A percentile compares a stretch with the other conserved stretches of the same genome.
These are phyloP conservation scores for Nannochloropsis gaditana DNA, from an alignment of 108 stramenopile genomes.

Conservation along the genomic window DNA sequence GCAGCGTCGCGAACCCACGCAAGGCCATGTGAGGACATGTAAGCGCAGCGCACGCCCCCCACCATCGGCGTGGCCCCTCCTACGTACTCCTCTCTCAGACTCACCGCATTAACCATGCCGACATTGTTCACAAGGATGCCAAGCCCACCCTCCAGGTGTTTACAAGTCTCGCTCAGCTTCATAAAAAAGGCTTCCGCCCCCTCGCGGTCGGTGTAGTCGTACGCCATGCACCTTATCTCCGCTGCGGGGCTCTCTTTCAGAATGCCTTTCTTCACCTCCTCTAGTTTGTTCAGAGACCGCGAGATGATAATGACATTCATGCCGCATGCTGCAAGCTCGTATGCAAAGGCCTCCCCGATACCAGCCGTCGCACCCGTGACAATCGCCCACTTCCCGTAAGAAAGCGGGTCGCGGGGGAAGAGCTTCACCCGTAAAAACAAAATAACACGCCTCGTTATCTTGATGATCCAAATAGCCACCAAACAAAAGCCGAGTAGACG, in stretches of 20 bases:
- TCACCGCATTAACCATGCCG: constrained; percentile 3
- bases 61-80: background rate
- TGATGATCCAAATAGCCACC: background rate
- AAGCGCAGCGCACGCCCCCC: too few relatives aligned
- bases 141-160: background rate
- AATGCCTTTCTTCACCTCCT: background rate
- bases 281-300: background rate
- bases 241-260: background rate
- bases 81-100: background rate
- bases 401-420: background rate
- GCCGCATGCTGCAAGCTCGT: background rate
- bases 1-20: too few relatives aligned
- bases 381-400: background rate
- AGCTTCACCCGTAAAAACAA: background rate
- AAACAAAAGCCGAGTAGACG: background rate
- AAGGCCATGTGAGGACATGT: too few relatives aligned
- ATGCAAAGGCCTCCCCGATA: background rate
- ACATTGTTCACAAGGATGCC: background rate
- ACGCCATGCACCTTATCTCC: background rate
- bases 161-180: background rate
- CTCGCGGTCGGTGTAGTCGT: background rate
- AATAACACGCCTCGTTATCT: background rate
- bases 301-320: background rate
- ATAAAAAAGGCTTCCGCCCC: background rate
- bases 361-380: background rate